A percentile compares a stretch with the other conserved stretches of the same genome.
phyloP scores from a whole-genome alignment of 2,329 filamentous ascomycete genomes.

The Knufia petricola region DNA sequence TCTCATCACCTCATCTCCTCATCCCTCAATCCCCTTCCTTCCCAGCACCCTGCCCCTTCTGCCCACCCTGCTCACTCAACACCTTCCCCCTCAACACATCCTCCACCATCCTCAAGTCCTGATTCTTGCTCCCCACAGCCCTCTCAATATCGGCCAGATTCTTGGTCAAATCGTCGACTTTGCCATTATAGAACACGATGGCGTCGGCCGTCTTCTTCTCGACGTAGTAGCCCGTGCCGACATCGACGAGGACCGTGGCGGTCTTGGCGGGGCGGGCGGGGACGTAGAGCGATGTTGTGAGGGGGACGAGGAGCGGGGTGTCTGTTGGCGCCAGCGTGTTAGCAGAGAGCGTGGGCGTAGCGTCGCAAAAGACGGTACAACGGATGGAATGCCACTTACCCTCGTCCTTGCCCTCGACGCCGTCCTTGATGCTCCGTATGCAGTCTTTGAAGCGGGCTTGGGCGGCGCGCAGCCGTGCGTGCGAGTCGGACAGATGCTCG shows the following conservation, averaged over 20 bases:
- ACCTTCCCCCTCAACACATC: constrained; percentile 56
- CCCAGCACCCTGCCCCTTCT: constrained; percentile 4
- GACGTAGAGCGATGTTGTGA: constrained; percentile 92
- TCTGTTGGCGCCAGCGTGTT: constrained; percentile 20
- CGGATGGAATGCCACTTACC: constrained; percentile 11
- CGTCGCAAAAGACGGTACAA: too few species aligned
- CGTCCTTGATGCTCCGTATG: constrained; percentile 61
- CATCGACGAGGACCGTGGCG: constrained; percentile 75
- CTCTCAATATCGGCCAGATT: constrained; percentile 60
- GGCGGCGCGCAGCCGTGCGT: constrained; percentile 78
- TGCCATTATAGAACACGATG: constrained; percentile 56
- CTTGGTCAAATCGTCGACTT: constrained; percentile 55
- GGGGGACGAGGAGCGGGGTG: constrained; percentile 66
- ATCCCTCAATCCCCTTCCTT: constrained; percentile 24
- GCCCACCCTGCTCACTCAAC: constrained; percentile 30
- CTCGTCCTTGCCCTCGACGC: constrained; percentile 31
- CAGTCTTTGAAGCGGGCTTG: constrained; percentile 91
- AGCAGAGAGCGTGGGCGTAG: too few species aligned
- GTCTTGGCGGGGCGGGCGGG: constrained; percentile 60
- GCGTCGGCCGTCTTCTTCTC: constrained; percentile 66
- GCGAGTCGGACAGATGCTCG: constrained; percentile 83
- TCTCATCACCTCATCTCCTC: neutral
- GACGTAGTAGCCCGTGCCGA: constrained; percentile 88
- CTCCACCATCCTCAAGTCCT: constrained; percentile 77
- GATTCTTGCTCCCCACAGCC: constrained; percentile 65